These are phyloP conservation scores for Fragaria iinumae DNA, from an alignment of 306 rosid species.

Conservation along the genomic window DNA sequence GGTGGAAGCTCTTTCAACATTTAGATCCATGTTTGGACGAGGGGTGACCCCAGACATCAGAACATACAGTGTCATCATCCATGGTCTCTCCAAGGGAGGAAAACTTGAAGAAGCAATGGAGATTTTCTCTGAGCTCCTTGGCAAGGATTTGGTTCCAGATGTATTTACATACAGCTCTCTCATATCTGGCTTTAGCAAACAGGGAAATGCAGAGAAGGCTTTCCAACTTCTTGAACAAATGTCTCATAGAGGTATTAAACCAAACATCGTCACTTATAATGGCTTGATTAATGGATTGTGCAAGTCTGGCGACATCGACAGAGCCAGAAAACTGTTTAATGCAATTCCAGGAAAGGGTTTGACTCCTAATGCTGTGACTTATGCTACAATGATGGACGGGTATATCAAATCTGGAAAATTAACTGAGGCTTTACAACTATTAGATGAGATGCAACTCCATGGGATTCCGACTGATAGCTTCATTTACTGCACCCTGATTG, in stretches of 20 bases:
- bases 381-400: slow-evolving; percentile 39
- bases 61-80: slow-evolving; percentile 38
- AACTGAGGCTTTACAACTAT: slow-evolving; percentile 35
- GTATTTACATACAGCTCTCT: slow-evolving; percentile 46
- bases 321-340: slow-evolving; percentile 36
- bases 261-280: slow-evolving; percentile 40
- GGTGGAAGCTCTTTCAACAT: slow-evolving; percentile 36
- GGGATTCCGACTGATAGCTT: slow-evolving; percentile 34
- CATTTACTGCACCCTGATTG: slow-evolving; percentile 38
- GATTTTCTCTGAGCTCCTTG: slow-evolving; percentile 36
- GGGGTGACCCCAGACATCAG: slow-evolving; percentile 35
- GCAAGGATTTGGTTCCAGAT: slow-evolving; percentile 43
- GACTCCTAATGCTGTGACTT: slow-evolving; percentile 39
- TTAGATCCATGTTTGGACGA: slow-evolving; percentile 33
- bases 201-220: slow-evolving; percentile 37
- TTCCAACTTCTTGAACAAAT: slow-evolving; percentile 38
- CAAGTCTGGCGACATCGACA: slow-evolving; percentile 42
- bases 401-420: slow-evolving; percentile 43
- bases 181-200: slow-evolving; percentile 37
- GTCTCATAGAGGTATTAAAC: slow-evolving; percentile 33
- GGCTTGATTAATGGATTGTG: slow-evolving; percentile 46
- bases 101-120: slow-evolving; percentile 45
- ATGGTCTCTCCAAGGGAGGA: slow-evolving; percentile 40
- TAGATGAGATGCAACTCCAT: slow-evolving; percentile 38
- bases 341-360: slow-evolving; percentile 40